Evolutionary conservation across 306 rosid species (phyloP).

Genomic region (Gastrolobium villosum): DNA sequence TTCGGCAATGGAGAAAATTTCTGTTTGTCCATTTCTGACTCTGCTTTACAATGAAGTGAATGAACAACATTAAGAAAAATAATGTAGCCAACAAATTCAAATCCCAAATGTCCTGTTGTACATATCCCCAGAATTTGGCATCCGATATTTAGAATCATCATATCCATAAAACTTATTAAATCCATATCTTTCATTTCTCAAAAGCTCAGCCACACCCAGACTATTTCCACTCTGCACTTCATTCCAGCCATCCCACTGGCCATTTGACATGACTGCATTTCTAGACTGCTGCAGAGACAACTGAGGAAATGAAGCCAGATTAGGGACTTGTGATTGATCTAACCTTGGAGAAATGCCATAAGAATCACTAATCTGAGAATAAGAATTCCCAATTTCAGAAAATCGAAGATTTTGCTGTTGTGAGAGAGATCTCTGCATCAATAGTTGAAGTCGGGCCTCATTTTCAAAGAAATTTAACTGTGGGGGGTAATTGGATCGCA

Average conservation of each 20-base stretch:
- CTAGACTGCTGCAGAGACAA: conserved; percentile 79
- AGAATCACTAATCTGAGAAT: conserved; percentile 72
- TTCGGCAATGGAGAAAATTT: conserved; percentile 51
- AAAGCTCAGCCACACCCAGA: conserved; percentile 72
- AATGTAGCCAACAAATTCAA: conserved; percentile 53
- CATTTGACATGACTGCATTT: conserved; percentile 70
- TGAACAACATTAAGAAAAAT: conserved; percentile 44
- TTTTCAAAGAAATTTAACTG: conserved; percentile 74
- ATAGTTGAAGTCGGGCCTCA: conserved; percentile 78
- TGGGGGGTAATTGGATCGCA: conserved; percentile 68
- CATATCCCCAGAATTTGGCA: conserved; percentile 81
- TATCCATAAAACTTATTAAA: conserved; percentile 80
- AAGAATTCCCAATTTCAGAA: conserved; percentile 68
- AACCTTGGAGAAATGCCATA: conserved; percentile 83
- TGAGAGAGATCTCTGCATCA: conserved; percentile 85
- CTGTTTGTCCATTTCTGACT: conserved; percentile 50
- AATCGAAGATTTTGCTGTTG: conserved; percentile 76
- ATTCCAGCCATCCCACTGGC: conserved; percentile 92
- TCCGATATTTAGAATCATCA: conserved; percentile 82
- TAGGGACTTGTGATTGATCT: conserved; percentile 74
- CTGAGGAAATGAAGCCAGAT: conserved; percentile 77
- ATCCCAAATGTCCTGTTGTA: conserved; percentile 89
- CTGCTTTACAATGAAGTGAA: conserved; percentile 40
- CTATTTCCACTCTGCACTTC: conserved; percentile 70
- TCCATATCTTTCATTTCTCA: conserved; percentile 85